A percentile compares a stretch with the other conserved stretches of the same genome.
Conservation (phyloP, 2,329 filamentous ascomycete genomes). For the Helminthosporium solani region DNA sequence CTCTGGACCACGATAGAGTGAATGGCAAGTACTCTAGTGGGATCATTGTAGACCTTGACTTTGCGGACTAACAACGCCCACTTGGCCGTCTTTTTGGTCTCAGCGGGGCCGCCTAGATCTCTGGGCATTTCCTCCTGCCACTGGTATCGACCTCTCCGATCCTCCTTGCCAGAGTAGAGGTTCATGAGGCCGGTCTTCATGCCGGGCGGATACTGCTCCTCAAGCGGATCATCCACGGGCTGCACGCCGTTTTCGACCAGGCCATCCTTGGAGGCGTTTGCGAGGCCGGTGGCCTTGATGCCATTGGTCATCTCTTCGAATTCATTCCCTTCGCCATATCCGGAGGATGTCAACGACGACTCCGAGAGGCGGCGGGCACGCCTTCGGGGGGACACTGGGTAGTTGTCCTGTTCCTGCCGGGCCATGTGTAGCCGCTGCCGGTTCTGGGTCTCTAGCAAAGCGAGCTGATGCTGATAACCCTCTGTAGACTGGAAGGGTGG, state of each 20-base stretch:
- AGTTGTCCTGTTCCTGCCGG: neutral
- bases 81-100: conserved; percentile 62
- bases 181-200: conserved; percentile 48
- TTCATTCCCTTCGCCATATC: neutral
- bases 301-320: conserved; percentile 6
- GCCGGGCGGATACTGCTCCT: conserved; percentile 29
- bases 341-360: conserved; percentile 11
- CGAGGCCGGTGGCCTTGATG: conserved; percentile 13
- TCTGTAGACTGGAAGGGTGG: neutral
- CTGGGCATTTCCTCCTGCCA: conserved; percentile 40
- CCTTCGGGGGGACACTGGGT: too few relatives aligned
- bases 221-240: conserved; percentile 9
- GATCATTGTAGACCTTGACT: conserved; percentile 49
- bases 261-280: conserved; percentile 8
- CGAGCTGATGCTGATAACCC: neutral
- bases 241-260: conserved; percentile 7
- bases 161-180: conserved; percentile 52
- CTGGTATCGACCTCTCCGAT: conserved; percentile 36
- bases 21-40: conserved; percentile 60
- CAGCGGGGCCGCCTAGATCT: conserved; percentile 45
- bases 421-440: neutral
- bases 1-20: conserved; percentile 67
- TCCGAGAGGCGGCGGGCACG: neutral
- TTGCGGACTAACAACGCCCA: conserved; percentile 53
- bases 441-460: neutral